phyloP scores from a whole-genome alignment of 2,329 filamentous ascomycete species.

The Paecilomyces dactylethromorphus region DNA sequence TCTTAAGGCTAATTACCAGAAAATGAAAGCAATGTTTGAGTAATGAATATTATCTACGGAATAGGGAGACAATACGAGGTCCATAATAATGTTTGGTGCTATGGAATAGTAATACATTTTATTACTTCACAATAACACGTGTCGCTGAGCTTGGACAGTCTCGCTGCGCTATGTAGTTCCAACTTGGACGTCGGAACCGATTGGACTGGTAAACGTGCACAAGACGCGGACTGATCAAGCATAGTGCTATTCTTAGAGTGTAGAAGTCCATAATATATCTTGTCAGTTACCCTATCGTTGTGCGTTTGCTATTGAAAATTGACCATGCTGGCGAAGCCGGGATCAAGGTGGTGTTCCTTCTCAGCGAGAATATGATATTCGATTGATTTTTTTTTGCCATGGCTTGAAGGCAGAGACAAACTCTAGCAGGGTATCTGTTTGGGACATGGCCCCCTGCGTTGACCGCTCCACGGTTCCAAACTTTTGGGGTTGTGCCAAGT shows the following conservation, averaged over 20 bases:
- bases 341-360: background rate
- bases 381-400: background rate
- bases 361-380: background rate
- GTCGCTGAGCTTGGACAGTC: background rate
- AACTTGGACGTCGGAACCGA: background rate
- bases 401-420: background rate
- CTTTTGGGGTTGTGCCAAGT: background rate
- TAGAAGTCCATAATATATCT: background rate
- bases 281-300: too few relatives aligned
- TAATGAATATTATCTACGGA: background rate
- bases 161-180: background rate
- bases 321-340: too few relatives aligned
- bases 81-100: background rate
- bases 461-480: background rate
- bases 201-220: background rate
- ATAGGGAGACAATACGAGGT: background rate
- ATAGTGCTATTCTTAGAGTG: background rate
- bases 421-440: too few relatives aligned
- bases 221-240: background rate
- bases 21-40: background rate
- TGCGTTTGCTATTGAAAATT: too few relatives aligned
- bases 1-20: background rate
- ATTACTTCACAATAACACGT: background rate
- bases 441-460: background rate
- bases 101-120: background rate